phyloP scores from a whole-genome alignment of 495 filamentous ascomycete species.

The Aspergillus asperescens region DNA sequence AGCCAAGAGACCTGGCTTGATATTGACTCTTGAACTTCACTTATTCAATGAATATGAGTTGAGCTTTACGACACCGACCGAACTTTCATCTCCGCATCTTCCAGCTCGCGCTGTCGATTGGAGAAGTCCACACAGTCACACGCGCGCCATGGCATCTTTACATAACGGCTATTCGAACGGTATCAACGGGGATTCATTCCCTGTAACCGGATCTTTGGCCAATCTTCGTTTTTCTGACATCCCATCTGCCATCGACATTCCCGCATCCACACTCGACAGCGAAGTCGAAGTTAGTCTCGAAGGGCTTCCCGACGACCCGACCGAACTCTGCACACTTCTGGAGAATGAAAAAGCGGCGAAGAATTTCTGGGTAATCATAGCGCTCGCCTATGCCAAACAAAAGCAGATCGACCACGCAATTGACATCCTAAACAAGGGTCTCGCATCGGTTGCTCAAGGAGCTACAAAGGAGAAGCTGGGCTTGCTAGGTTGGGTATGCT shows the following conservation, averaged over 20 bases:
- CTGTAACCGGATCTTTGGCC: conserved; percentile 18
- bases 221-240: conserved; percentile 77
- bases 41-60: conserved; percentile 34
- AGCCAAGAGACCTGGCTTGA: not conserved
- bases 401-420: conserved; percentile 88
- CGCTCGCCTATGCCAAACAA: conserved; percentile 95
- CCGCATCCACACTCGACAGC: conserved; percentile 71
- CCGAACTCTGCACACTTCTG: conserved; percentile 86
- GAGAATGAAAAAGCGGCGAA: conserved; percentile 86
- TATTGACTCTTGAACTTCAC: not conserved
- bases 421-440: conserved; percentile 81
- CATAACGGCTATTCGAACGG: conserved; percentile 54
- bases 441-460: conserved; percentile 64
- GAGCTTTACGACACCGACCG: conserved; percentile 20
- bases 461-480: conserved; percentile 79
- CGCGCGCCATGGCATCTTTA: conserved; percentile 47
- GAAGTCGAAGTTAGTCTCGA: conserved; percentile 92
- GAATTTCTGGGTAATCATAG: conserved; percentile 91
- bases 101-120: not conserved
- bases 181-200: conserved; percentile 28
- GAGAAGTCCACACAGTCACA: conserved; percentile 11
- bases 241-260: conserved; percentile 82
- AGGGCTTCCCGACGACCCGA: conserved; percentile 87
- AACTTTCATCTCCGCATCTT: conserved; percentile 14
- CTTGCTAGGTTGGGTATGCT: conserved; percentile 77